Conservation (phyloP, 306 rosid genomes). For the Inga laurina region DNA sequence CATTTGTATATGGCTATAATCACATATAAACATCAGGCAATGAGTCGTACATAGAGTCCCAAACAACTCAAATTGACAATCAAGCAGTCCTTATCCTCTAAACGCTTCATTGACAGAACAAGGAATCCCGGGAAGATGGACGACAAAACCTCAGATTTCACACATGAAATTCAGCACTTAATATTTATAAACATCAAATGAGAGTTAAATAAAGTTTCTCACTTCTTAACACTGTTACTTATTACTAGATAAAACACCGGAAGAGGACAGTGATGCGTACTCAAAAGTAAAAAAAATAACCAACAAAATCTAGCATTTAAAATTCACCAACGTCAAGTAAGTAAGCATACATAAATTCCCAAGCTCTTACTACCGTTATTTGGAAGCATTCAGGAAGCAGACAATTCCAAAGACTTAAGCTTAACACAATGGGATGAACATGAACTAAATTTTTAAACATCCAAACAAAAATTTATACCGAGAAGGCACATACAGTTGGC, state of each 20-base stretch:
- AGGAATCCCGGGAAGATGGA: background rate
- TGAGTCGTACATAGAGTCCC: background rate
- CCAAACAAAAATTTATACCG: background rate
- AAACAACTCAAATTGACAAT: background rate
- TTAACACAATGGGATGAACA: background rate
- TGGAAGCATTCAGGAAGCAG: background rate
- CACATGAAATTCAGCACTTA: background rate
- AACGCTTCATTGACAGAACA: background rate
- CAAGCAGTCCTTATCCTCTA: background rate
- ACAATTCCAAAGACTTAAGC: background rate
- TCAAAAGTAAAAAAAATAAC: too few relatives aligned
- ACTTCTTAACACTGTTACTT: background rate
- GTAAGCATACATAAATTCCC: background rate
- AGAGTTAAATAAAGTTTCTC: background rate
- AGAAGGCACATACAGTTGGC: background rate
- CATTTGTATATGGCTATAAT: background rate
- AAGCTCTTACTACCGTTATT: background rate
- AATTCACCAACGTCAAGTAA: background rate
- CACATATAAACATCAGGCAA: background rate
- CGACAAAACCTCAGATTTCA: background rate
- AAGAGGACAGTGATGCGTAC: background rate
- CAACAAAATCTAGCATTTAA: background rate
- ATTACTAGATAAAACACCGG: background rate
- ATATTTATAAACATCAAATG: background rate
- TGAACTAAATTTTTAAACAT: background rate